Conservation (phyloP, 129 eudicot species). For the Cynara cardunculus region DNA sequence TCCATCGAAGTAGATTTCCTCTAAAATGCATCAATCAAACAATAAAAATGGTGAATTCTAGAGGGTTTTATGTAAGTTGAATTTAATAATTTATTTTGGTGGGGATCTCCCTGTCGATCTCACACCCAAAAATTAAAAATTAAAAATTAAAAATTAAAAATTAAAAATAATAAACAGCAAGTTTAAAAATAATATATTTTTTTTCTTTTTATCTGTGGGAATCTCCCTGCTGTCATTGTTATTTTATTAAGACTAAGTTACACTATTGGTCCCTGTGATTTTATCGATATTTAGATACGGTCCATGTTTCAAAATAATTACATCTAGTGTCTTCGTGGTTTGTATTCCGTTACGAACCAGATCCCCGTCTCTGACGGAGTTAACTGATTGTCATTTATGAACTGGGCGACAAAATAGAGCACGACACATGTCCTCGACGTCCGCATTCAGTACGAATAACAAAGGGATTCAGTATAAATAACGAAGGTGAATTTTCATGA, state of each 20-base stretch:
- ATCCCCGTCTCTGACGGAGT: no score
- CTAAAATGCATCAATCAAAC: slow-evolving; percentile 19
- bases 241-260: not conserved
- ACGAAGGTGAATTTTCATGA: no score
- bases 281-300: not conserved
- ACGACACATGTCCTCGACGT: no score
- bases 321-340: not conserved
- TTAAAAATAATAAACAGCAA: slow-evolving; percentile 5
- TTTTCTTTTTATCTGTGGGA: slow-evolving; percentile 37
- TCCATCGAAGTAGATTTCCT: slow-evolving; percentile 22
- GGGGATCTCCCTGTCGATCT: slow-evolving; percentile 97
- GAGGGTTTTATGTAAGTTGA: slow-evolving; percentile 40
- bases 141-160: not conserved
- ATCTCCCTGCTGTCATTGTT: slow-evolving; percentile 31
- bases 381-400: no score
- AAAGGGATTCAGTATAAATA: no score
- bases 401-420: no score
- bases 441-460: no score
- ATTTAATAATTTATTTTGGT: slow-evolving; percentile 72
- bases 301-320: not conserved
- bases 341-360: no score
- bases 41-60: not conserved
- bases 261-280: not conserved
- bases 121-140: slow-evolving; percentile 29
- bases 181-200: not conserved